These are phyloP conservation scores for Chlamydomonas schloesseri DNA, from an alignment of 139 green algal genomes.

Conservation along the genomic window DNA sequence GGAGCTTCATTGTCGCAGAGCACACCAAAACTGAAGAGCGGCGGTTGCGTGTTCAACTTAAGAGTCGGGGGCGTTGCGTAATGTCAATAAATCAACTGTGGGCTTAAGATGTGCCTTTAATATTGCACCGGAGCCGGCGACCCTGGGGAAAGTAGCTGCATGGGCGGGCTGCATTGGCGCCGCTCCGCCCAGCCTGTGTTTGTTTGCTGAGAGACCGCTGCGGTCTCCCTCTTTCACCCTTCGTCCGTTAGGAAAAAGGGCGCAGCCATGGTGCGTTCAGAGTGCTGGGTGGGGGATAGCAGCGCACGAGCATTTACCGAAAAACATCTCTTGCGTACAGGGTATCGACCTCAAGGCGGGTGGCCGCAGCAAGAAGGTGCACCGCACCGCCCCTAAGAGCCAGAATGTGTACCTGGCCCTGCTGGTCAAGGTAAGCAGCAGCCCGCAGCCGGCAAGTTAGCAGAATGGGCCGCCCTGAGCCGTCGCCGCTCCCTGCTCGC, in stretches of 20 bases:
- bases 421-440: slow-evolving; percentile 94
- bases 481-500: slow-evolving; percentile 42
- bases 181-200: no score
- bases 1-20: slow-evolving; percentile 87
- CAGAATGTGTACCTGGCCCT: slow-evolving; percentile 99
- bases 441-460: neutral
- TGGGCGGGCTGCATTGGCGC: no score
- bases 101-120: no score
- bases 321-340: slow-evolving; percentile 64
- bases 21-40: no score
- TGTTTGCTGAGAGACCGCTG: no score
- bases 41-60: no score
- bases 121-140: no score
- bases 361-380: slow-evolving; percentile 94
- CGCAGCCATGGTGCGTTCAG: slow-evolving; percentile 27
- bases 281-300: neutral
- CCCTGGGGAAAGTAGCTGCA: no score
- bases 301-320: neutral
- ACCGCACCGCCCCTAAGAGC: slow-evolving; percentile 92
- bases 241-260: slow-evolving; percentile 43
- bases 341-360: slow-evolving; percentile 98
- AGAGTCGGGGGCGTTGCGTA: no score
- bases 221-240: slow-evolving; percentile 27
- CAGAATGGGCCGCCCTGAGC: no score
- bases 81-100: no score